phyloP scores from a whole-genome alignment of 1,139 yeast species.

The Taphrina betulina region DNA sequence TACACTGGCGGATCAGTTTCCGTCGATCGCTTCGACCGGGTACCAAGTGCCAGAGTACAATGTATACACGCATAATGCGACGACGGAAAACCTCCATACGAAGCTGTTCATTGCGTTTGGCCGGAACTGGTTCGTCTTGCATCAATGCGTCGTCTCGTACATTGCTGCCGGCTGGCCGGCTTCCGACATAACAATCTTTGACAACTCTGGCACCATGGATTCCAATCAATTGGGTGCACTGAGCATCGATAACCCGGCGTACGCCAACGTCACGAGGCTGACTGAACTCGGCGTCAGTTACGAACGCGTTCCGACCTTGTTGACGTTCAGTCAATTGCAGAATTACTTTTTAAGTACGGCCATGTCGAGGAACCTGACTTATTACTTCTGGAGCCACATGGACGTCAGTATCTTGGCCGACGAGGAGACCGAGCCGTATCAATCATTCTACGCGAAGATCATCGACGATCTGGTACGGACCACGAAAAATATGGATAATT shows the following conservation, averaged over 20 bases:
- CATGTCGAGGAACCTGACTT: constrained; percentile 1
- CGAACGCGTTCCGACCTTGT: constrained; percentile 13
- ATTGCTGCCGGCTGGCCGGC: constrained; percentile 27
- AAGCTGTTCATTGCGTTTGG: constrained; percentile 14
- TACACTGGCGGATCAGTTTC: too few species aligned
- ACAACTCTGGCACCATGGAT: constrained; percentile 24
- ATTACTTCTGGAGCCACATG: constrained; percentile 23
- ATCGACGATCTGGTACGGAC: constrained; percentile 1
- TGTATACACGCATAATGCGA: constrained; percentile 3
- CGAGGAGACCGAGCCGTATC: background rate
- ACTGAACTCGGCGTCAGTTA: constrained; percentile 3
- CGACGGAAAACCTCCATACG: constrained; percentile 2
- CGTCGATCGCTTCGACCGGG: too few species aligned
- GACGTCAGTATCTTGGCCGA: constrained; percentile 17
- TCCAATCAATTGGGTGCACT: constrained; percentile 2
- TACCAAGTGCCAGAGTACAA: constrained; percentile 1
- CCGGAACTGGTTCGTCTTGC: constrained; percentile 16
- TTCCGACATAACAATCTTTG: constrained; percentile 10
- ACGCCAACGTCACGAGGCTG: constrained; percentile 8
- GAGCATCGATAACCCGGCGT: constrained; percentile 12
- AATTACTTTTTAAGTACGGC: constrained; percentile 14
- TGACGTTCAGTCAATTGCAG: constrained; percentile 14
- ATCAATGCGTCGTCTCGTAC: constrained; percentile 11
- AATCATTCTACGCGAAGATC: constrained; percentile 11
- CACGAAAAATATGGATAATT: background rate